A percentile compares a stretch with the other conserved stretches of the same genome.
phyloP scores from a whole-genome alignment of 345 rosid species.

The Camelina hispida region DNA sequence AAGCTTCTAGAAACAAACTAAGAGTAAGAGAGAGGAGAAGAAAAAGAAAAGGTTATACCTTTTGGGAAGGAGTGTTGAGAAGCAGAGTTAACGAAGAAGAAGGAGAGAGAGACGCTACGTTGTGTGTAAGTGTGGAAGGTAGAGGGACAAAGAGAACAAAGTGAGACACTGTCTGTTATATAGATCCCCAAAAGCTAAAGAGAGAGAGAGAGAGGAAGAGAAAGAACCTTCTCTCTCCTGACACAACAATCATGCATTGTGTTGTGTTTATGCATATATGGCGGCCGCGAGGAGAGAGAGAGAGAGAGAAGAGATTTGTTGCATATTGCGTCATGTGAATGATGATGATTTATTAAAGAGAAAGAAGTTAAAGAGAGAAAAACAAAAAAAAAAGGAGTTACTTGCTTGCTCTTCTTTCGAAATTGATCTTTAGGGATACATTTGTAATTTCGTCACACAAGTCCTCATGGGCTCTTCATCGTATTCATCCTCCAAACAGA shows the following conservation, averaged over 20 bases:
- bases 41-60: constrained; percentile 38
- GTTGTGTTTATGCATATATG: constrained; percentile 71
- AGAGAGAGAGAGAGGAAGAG: constrained; percentile 17
- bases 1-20: constrained; percentile 20
- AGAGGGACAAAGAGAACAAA: constrained; percentile 63
- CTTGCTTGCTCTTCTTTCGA: constrained; percentile 42
- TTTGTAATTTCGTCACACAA: not conserved
- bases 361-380: constrained; percentile 22
- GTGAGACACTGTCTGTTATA: constrained; percentile 53
- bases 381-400: not conserved
- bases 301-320: constrained; percentile 36
- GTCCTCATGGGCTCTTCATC: constrained; percentile 18
- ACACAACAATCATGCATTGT: constrained; percentile 89
- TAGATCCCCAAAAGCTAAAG: constrained; percentile 53
- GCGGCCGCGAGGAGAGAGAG: constrained; percentile 73
- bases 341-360: constrained; percentile 52
- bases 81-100: constrained; percentile 23
- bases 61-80: constrained; percentile 54
- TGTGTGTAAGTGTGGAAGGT: constrained; percentile 38
- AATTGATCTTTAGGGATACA: constrained; percentile 29
- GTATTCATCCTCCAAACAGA: constrained; percentile 22
- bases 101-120: constrained; percentile 19
- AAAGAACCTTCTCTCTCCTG: constrained; percentile 60
- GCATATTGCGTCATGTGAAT: constrained; percentile 68
- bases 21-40: not conserved